phyloP scores from a whole-genome alignment of 805 yeast species.

The Ogataea ganodermae region DNA sequence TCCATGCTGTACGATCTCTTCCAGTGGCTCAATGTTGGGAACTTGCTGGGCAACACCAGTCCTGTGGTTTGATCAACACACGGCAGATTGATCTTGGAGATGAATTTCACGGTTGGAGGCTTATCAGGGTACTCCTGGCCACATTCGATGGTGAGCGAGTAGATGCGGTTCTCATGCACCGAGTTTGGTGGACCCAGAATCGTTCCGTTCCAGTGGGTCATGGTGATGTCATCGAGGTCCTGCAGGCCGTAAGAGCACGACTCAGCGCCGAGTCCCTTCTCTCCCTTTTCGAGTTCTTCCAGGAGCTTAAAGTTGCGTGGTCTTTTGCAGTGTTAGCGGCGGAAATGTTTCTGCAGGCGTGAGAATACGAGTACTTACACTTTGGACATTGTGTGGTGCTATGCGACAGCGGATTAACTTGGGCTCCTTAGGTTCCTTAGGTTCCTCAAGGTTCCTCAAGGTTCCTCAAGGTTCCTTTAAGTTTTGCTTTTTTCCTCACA shows the following conservation, averaged over 20 bases:
- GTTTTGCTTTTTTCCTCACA: background rate
- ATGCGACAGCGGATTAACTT: too few relatives aligned
- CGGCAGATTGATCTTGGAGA: conserved; percentile 85
- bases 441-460: too few relatives aligned
- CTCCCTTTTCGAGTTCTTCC: conserved; percentile 97
- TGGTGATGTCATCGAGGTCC: conserved; percentile 85
- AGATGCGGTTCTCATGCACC: conserved; percentile 90
- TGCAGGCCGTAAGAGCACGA: conserved; percentile 94
- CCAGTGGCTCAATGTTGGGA: conserved; percentile 81
- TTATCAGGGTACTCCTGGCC: conserved; percentile 83
- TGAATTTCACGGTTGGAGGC: conserved; percentile 83
- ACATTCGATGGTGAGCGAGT: conserved; percentile 77
- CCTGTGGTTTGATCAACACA: conserved; percentile 76
- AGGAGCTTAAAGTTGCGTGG: conserved; percentile 94
- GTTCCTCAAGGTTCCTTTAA: too few relatives aligned
- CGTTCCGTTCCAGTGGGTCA: conserved; percentile 98
- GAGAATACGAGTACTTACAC: conserved; percentile 22
- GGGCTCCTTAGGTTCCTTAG: too few relatives aligned
- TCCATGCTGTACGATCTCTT: conserved; percentile 91
- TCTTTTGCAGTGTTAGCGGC: background rate
- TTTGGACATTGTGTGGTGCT: conserved; percentile 27
- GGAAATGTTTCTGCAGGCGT: background rate
- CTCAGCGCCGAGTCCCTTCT: conserved; percentile 95
- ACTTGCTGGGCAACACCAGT: conserved; percentile 49
- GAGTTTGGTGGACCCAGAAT: conserved; percentile 89